Base-by-base conservation (phyloP, 2,329 filamentous ascomycete genomes). In the Clarireedia homoeocarpa region DNA sequence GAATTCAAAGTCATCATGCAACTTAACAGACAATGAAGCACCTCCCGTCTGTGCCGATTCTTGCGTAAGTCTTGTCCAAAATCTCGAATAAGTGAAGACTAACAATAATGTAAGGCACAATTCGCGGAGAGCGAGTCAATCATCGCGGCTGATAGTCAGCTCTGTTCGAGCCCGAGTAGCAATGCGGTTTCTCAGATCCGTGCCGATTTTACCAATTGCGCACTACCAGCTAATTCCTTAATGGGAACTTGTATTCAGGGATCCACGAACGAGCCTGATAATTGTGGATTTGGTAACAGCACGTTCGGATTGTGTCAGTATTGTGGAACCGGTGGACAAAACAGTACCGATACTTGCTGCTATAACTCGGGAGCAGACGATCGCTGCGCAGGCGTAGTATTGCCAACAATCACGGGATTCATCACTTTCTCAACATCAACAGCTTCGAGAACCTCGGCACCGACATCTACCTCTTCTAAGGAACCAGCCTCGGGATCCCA, bases 271-370 rank as follows among this genome's bases (percentile, higher is more conserved):
- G 91, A 99, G 73, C 83, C 85, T 1, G 72, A 84, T 6, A 89
- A 97, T 69, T 99, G 94, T 71, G 94, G 94, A 48, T 99, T 86
- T 69, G 81, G 79, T 42, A 80, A 82, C 61, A 85, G 81, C 70
- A 83, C 79, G 6, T 70, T 85, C 55, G 91, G 91, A 2, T 77
- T 99, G 38, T 99, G 94, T 74, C 83, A 85, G 4, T 96, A 94
- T 71, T 99, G 94, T 71, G 80, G 82, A 44, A 78, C 84, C 6
- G 92, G 88, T 65, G 91, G 91, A 27, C 82, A 85, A 60, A 97
- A 97, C 72, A 87, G 90, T 9, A 97, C 92, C 51, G 92, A 97
- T 70, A 95, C 91, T 3, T 99, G 94, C 75, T 99, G 94, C 71
- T 86, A 91, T 67, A 90, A 84, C 65, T 84, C 91, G 5, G 78